Evolutionary conservation across 768 basidiomycete species (phyloP), one percentile per base, ranked within the genome.

Genomic region (Clitopilus hobsonii): DNA sequence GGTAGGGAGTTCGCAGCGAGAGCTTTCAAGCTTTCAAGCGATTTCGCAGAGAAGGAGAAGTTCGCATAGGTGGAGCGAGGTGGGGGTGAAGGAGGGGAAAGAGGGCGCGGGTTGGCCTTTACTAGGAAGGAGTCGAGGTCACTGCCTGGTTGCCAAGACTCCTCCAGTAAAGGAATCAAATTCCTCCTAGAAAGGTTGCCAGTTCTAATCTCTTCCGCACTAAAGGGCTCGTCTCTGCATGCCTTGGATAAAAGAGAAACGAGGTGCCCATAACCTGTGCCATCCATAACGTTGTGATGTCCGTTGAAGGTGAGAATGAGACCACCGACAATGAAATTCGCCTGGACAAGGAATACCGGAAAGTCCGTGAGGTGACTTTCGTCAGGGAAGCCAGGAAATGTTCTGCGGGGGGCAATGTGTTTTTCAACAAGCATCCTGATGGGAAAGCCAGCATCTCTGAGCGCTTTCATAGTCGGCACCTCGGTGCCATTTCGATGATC

Each of bases 201-300:
- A 1, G 48, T 13, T 2, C 27, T 16, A 18, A 66, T 14, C 48
- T 69, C 64, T 45, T 65, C 58, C 6, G 14, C 27, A 4, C 63
- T 60, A 47, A 67, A 66, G 4, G 25, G 20, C 29, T 65, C 60
- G 1, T 56, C 57, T 38, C 57, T 56, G 18, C 65, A 69, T 8
- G 65, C 61, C 52, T 64, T 67, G 3, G 57, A 55, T 8, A 69
- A 51, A 4, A 69, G 58, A 16, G 53, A 27, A 38, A 66, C 63
- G 23, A 69, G 32, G 11, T 62, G 54, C 1, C 61, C 64, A 45
- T 64, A 65, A 10, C 65, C 65, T 0, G 59, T 62, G 62, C 66
- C 64, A 49, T 69, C 67, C 67, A 67, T 65, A 16, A 55, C 55
- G n/a, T 57, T 56, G 38, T 67, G 67, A 16, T 62, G 63, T 5